Evolutionary conservation across 2,329 filamentous ascomycete species (phyloP).

Genomic region (Arachnomyces sp.): DNA sequence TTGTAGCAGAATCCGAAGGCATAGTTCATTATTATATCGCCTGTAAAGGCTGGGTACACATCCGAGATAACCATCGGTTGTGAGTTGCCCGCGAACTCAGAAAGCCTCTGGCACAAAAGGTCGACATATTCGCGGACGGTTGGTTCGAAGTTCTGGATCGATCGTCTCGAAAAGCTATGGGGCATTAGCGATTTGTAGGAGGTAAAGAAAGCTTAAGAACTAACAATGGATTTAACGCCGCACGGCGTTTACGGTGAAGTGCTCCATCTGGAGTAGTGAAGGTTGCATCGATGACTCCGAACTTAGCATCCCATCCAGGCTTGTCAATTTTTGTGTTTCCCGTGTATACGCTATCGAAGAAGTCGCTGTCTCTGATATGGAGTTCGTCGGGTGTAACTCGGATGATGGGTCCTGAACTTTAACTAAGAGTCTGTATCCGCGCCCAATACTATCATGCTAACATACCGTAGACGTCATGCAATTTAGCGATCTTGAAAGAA

Average conservation of each 20-base stretch:
- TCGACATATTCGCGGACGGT: slow-evolving; percentile 16
- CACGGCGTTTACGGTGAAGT: slow-evolving; percentile 17
- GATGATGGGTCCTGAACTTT: slow-evolving; percentile 15
- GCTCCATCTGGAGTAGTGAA: slow-evolving; percentile 19
- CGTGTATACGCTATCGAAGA: slow-evolving; percentile 16
- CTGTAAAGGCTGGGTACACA: slow-evolving; percentile 16
- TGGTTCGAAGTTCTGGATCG: slow-evolving; percentile 15
- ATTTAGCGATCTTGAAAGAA: slow-evolving; percentile 12
- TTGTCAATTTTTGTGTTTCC: slow-evolving; percentile 13
- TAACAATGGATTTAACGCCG: slow-evolving; percentile 13
- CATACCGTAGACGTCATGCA: slow-evolving; percentile 19
- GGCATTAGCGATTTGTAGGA: background rate
- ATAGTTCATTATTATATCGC: slow-evolving; percentile 22
- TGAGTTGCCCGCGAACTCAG: slow-evolving; percentile 9
- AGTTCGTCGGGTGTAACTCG: slow-evolving; percentile 15
- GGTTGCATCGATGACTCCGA: slow-evolving; percentile 18
- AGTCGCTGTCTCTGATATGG: slow-evolving; percentile 15
- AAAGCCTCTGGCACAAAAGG: slow-evolving; percentile 15
- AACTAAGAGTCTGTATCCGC: background rate
- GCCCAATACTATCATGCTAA: background rate
- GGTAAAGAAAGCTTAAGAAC: background rate
- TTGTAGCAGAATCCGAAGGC: slow-evolving; percentile 19
- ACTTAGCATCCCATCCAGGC: slow-evolving; percentile 16
- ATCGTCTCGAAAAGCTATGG: slow-evolving; percentile 13
- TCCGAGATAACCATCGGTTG: slow-evolving; percentile 10